Evolutionary conservation across 2,329 filamentous ascomycete species (phyloP).

Genomic region (Sarocladium oryzae): DNA sequence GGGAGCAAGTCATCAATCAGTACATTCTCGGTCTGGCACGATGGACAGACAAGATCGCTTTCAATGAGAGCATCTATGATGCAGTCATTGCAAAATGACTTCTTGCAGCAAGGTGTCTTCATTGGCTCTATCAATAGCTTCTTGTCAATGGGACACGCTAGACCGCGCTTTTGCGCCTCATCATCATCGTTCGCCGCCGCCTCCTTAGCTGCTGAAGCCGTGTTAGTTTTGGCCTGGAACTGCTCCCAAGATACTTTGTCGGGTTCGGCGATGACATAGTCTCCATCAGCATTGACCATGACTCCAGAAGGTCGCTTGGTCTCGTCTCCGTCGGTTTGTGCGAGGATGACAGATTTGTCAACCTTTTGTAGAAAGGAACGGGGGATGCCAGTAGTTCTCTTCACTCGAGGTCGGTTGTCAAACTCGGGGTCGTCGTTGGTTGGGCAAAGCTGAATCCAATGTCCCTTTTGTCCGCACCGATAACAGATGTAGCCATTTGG

Average conservation of each 20-base stretch:
- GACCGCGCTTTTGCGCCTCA: conserved; percentile 77
- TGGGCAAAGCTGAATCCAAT: conserved; percentile 97
- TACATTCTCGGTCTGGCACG: conserved; percentile 84
- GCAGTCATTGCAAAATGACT: conserved; percentile 99
- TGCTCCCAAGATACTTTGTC: conserved; percentile 96
- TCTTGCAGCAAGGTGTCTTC: conserved; percentile 97
- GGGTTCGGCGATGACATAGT: conserved; percentile 93
- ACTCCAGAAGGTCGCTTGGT: conserved; percentile 82
- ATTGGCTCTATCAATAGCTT: conserved; percentile 97
- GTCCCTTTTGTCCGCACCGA: conserved; percentile 93
- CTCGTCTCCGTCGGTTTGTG: conserved; percentile 69
- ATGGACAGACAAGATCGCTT: conserved; percentile 93
- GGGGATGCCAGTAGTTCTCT: conserved; percentile 94
- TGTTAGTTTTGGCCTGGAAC: conserved; percentile 90
- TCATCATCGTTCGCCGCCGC: conserved; percentile 67
- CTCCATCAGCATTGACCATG: conserved; percentile 96
- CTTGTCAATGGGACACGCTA: conserved; percentile 95
- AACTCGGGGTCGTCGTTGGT: conserved; percentile 98
- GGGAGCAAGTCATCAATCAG: conserved; percentile 84
- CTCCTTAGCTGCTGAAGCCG: conserved; percentile 74
- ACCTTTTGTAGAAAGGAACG: conserved; percentile 93
- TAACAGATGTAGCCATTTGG: conserved; percentile 95
- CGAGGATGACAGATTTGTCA: conserved; percentile 76
- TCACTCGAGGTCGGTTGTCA: conserved; percentile 87
- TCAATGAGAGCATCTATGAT: conserved; percentile 98